Evolutionary conservation across 2,329 filamentous ascomycete species (phyloP), one percentile per base, ranked within the genome.

Genomic region (Coniochaeta prunicola): DNA sequence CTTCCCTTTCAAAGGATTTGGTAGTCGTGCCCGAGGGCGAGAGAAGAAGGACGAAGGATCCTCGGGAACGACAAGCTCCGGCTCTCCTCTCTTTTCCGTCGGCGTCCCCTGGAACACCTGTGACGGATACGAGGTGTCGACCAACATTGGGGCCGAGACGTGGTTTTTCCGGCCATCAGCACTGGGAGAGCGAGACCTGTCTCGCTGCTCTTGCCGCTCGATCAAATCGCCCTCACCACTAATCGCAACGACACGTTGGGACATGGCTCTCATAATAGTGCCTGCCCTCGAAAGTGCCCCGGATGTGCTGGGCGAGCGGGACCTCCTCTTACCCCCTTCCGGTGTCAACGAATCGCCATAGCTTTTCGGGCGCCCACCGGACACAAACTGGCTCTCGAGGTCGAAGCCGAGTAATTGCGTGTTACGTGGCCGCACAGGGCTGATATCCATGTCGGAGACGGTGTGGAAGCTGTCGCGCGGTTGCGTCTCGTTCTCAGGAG

Each of bases 211-310:
- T 57, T 84, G 86, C 53, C 53, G 13, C 70, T 96, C 91, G 17
- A 92, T 80, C 21, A 90, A 77, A 66, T 97, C 91, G 4, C 88
- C 88, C 68, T 97, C 94, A 69, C 96, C 96, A 74, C 92, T 96
- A 66, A 99, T 84, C 69, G 97, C 97, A 68, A 99, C 94, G 59
- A 99, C 92, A 77, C 94, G 91, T 76, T 97, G 92, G 33, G 96
- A 97, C 86, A 99, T 96, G 62, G 85, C 85, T 64, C 89, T 84
- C 73, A 92, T 84, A 66, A 92, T 90, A 9, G 89, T 90, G 50
- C 89, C 84, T 61, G 89, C 89, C 65, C 85, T 80, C 26, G 81
- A 83, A 57, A 92, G 72, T 19, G 89, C 87, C 28, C 82, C 83
- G 12, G 84, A 80, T 9, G 82, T 80, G 19, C 86, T 87, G 2